These are phyloP conservation scores for Plectranthus barbatus DNA, from an alignment of 257 asterid species.

Conservation along the genomic window DNA sequence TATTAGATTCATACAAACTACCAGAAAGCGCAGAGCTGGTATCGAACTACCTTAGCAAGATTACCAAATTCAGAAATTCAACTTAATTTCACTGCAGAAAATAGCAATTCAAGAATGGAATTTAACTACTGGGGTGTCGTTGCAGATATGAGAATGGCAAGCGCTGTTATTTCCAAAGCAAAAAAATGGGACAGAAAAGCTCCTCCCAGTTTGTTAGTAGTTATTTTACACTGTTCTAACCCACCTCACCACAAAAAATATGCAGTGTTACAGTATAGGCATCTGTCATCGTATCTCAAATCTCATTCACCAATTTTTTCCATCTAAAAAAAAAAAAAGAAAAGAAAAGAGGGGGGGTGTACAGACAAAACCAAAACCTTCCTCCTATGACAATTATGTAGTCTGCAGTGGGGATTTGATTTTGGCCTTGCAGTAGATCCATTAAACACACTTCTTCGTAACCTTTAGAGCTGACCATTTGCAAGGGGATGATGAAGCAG, in stretches of 20 bases:
- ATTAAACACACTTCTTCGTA: no score
- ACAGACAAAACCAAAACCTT: neutral
- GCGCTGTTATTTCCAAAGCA: neutral
- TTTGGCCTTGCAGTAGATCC: neutral
- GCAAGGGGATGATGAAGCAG: neutral
- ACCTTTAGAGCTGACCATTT: no score
- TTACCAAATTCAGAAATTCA: no score
- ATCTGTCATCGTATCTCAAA: no score
- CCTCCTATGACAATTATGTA: neutral
- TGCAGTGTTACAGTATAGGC: neutral
- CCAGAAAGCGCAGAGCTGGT: no score
- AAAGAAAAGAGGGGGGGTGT: neutral
- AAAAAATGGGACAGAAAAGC: neutral
- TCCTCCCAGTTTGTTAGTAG: neutral
- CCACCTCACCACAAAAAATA: neutral
- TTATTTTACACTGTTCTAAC: no score
- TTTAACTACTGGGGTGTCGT: neutral
- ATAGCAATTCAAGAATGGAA: neutral
- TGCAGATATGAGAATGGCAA: no score
- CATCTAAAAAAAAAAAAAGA: neutral
- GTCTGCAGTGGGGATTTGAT: neutral
- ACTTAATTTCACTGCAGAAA: neutral
- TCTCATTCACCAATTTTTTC: no score
- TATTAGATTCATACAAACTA: no score
- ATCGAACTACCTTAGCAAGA: no score